Conservation (phyloP, 1,284 basidiomycete genomes). For the Golubevia pallescens region DNA sequence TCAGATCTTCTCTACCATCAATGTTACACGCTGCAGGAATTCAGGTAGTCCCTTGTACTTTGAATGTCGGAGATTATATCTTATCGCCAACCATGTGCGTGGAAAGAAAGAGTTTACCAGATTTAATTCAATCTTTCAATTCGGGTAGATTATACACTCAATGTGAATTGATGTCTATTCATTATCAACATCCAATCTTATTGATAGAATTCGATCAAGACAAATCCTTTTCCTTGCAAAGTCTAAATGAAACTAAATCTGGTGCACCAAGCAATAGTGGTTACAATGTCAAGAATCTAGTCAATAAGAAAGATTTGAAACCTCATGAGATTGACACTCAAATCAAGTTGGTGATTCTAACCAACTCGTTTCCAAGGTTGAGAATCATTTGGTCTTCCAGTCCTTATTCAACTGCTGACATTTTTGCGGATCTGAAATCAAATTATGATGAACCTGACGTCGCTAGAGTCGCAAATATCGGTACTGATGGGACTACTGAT, state of each 20-base stretch:
- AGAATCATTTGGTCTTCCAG: conserved; percentile 97
- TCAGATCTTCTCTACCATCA: conserved; percentile 88
- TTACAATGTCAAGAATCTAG: conserved; percentile 66
- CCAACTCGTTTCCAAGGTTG: conserved; percentile 85
- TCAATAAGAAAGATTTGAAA: conserved; percentile 66
- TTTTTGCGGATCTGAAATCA: conserved; percentile 90
- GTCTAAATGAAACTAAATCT: conserved; percentile 4
- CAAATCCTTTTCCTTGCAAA: conserved; percentile 77
- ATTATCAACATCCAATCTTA: conserved; percentile 91
- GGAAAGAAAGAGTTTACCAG: conserved; percentile 90
- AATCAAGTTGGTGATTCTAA: conserved; percentile 86
- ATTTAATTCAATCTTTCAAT: conserved; percentile 88
- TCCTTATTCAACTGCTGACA: conserved; percentile 86
- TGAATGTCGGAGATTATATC: conserved; percentile 96
- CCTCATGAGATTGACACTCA: conserved; percentile 70
- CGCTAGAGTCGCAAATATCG: no score
- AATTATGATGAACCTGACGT: conserved; percentile 82
- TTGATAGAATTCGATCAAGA: conserved; percentile 99
- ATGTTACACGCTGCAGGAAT: conserved; percentile 83
- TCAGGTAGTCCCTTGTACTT: conserved; percentile 83
- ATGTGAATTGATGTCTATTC: conserved; percentile 93
- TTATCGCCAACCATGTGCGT: conserved; percentile 93
- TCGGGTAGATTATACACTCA: conserved; percentile 93
- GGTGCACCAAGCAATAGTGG: background rate
- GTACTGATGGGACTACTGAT: background rate